phyloP scores from a whole-genome alignment of 495 filamentous ascomycete genomes.

The Podospora tetraspora region DNA sequence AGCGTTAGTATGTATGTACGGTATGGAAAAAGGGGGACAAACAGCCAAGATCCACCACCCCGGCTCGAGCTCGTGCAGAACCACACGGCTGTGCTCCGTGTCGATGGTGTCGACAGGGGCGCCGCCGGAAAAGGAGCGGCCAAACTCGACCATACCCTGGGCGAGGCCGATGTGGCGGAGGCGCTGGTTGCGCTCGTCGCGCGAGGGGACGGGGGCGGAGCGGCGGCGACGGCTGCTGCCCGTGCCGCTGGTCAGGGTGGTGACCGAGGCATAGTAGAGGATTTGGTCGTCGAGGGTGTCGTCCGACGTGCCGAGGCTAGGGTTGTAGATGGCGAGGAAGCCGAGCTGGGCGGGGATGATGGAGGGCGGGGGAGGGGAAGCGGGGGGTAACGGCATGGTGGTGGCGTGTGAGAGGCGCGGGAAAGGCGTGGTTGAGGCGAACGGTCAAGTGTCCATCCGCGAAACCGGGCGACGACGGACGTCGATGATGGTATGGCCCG shows the following conservation, averaged over 20 bases:
- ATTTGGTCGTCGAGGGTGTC: conserved; percentile 86
- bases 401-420: no score
- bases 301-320: conserved; percentile 78
- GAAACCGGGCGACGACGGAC: neutral
- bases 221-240: conserved; percentile 25
- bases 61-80: conserved; percentile 71
- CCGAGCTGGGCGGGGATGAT: conserved; percentile 76
- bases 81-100: conserved; percentile 78
- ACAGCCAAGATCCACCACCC: conserved; percentile 97
- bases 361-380: conserved; percentile 3
- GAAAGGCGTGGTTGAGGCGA: neutral
- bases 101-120: conserved; percentile 77
- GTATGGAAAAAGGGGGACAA: conserved; percentile 22
- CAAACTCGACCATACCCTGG: conserved; percentile 95
- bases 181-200: conserved; percentile 70
- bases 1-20: neutral
- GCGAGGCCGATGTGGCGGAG: conserved; percentile 93
- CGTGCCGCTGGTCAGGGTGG: conserved; percentile 31
- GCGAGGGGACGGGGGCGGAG: conserved; percentile 37
- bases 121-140: conserved; percentile 75
- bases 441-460: neutral
- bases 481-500: neutral
- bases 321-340: conserved; percentile 92
- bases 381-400: neutral
- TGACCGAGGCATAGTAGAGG: conserved; percentile 79